Evolutionary conservation across 768 basidiomycete species (phyloP).

Genomic region (Phaeotremella fagi): DNA sequence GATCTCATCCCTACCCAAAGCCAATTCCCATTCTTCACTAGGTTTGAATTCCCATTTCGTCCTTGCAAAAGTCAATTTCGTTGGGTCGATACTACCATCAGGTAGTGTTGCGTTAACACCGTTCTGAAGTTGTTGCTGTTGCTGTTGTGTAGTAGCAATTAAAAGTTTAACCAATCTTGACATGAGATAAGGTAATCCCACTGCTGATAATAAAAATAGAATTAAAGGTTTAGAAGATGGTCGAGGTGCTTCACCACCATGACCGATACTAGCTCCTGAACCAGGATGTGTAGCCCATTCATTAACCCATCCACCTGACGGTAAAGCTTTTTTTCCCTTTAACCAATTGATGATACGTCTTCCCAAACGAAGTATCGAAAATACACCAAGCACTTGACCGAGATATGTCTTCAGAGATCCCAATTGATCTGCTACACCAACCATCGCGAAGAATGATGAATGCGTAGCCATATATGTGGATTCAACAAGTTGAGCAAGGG

Average conservation of each 20-base stretch:
- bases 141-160: conserved; percentile 52
- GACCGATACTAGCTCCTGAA: conserved; percentile 1
- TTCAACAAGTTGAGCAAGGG: conserved; percentile 95
- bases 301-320: conserved; percentile 40
- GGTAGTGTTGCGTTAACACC: not conserved
- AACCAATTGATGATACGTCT: conserved; percentile 58
- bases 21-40: conserved; percentile 69
- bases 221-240: conserved; percentile 84
- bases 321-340: conserved; percentile 54
- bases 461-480: conserved; percentile 96
- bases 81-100: conserved; percentile 61
- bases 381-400: conserved; percentile 86
- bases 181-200: conserved; percentile 93
- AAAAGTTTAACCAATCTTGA: conserved; percentile 76
- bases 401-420: conserved; percentile 84
- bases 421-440: conserved; percentile 93
- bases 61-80: conserved; percentile 74
- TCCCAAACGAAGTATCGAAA: conserved; percentile 66
- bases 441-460: conserved; percentile 82
- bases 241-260: conserved; percentile 12
- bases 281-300: conserved; percentile 40
- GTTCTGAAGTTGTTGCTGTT: conserved; percentile 28
- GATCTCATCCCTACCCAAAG: conserved; percentile 80
- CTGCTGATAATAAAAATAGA: conserved; percentile 85
- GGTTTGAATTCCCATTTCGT: conserved; percentile 73